Evolutionary conservation across 2,329 filamentous ascomycete genomes (phyloP), one percentile per base, ranked within the genome.

Genomic region (Monilinia polystroma): DNA sequence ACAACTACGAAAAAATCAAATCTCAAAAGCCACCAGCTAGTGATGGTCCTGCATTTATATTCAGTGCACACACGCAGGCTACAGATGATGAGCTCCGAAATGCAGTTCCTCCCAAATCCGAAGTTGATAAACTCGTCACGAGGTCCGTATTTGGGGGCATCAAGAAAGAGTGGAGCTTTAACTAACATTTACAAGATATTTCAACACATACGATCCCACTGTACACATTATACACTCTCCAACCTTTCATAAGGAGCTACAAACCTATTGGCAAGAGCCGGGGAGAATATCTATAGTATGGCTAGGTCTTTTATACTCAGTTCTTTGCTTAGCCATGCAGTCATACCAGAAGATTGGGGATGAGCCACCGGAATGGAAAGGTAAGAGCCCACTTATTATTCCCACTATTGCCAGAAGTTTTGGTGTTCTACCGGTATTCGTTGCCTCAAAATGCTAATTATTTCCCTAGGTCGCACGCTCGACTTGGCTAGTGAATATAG

Each of bases 61-160:
- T 96, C 70, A 91, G 91, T 63, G 87, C 89, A 2, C 83, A 83
- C 70, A 82, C 89, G 59, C 85, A 88, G 12, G 88, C 89, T 16
- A 88, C 88, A 52, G 90, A 91, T 73, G 80, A 85, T 23, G 94
- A 98, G 74, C 83, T 98, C 14, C 85, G 96, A 69, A 85, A 89
- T 38, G 87, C 90, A 60, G 84, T 98, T 53, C 95, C 95, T 1
- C 83, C 89, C 0, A 94, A 93, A 75, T 87, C 90, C 49, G 90
- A 88, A 32, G 90, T 95, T n/a, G 87, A 97, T 73, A 88, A 92
- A 32, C 82, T 98, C 23, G 90, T 97, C 69, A 89, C 89, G 69
- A 66, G 64, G 64, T 66, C n/a, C 14, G 56, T 47, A 11, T 47
- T 47, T 20, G 54, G 49, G 14, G 10, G 51, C 29, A 8, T 41